Evolutionary conservation across 768 basidiomycete species (phyloP).

Genomic region (Tephrocybe sp.): DNA sequence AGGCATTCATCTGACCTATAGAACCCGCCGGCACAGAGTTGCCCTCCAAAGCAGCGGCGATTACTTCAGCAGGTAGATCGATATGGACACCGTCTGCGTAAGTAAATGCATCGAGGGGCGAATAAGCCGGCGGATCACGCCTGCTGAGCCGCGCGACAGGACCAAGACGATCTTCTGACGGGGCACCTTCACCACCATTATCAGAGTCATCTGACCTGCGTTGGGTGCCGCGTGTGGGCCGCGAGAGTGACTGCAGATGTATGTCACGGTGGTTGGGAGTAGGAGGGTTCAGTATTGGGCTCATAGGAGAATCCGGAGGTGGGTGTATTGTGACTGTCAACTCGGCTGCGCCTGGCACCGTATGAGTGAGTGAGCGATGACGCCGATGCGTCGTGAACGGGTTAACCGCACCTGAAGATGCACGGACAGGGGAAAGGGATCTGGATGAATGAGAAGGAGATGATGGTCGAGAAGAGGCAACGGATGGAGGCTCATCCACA

Average conservation of each 20-base stretch:
- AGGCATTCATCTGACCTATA: slow-evolving; percentile 47
- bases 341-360: slow-evolving; percentile 61
- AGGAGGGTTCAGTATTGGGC: slow-evolving; percentile 72
- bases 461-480: slow-evolving; percentile 10
- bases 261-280: slow-evolving; percentile 86
- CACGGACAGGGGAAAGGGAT: slow-evolving; percentile 57
- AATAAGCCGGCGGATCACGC: slow-evolving; percentile 82
- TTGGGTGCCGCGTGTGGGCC: slow-evolving; percentile 27
- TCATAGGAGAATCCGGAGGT: slow-evolving; percentile 76
- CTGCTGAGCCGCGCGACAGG: slow-evolving; percentile 38
- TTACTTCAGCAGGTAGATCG: slow-evolving; percentile 89
- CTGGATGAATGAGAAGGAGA: slow-evolving; percentile 48
- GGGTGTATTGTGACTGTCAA: slow-evolving; percentile 69
- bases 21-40: slow-evolving; percentile 56
- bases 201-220: slow-evolving; percentile 35
- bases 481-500: slow-evolving; percentile 22
- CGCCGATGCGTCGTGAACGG: slow-evolving; percentile 74
- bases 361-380: slow-evolving; percentile 66
- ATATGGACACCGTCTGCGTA: slow-evolving; percentile 90
- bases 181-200: slow-evolving; percentile 21
- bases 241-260: slow-evolving; percentile 65
- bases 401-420: slow-evolving; percentile 75
- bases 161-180: slow-evolving; percentile 30
- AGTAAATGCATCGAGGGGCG: slow-evolving; percentile 80
- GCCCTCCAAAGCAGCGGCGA: slow-evolving; percentile 84